Evolutionary conservation across 2,329 filamentous ascomycete species (phyloP).

Genomic region (Colletotrichum coccodes): DNA sequence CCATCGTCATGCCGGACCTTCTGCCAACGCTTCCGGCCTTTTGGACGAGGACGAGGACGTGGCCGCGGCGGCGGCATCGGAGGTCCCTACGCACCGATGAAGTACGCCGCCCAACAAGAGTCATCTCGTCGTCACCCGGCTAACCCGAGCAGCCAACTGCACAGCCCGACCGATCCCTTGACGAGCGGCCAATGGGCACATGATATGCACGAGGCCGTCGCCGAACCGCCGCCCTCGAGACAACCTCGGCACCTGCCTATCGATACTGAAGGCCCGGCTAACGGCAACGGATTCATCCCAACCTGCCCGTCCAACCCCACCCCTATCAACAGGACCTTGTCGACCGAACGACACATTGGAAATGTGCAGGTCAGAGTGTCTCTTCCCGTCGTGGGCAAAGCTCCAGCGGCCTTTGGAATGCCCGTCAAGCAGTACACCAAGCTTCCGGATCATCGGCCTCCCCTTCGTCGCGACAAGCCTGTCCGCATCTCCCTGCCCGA

Average conservation of each 20-base stretch:
- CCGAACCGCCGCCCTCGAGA: slow-evolving; percentile 52
- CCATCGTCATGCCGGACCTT: slow-evolving; percentile 81
- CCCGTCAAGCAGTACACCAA: slow-evolving; percentile 92
- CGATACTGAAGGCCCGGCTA: slow-evolving; percentile 59
- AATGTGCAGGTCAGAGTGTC: slow-evolving; percentile 87
- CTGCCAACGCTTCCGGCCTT: slow-evolving; percentile 80
- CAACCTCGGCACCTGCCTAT: slow-evolving; percentile 55
- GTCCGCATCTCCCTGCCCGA: slow-evolving; percentile 92
- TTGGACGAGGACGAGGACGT: slow-evolving; percentile 73
- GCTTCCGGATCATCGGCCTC: slow-evolving; percentile 92
- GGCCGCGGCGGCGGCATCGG: slow-evolving; percentile 65
- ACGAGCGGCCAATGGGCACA: slow-evolving; percentile 88
- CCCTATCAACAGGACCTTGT: slow-evolving; percentile 81
- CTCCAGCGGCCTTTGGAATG: slow-evolving; percentile 77
- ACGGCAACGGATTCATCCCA: slow-evolving; percentile 64
- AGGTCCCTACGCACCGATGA: slow-evolving; percentile 68
- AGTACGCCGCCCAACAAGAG: slow-evolving; percentile 60
- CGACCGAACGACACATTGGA: slow-evolving; percentile 83
- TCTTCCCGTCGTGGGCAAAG: slow-evolving; percentile 76
- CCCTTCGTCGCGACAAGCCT: slow-evolving; percentile 93
- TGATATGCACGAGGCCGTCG: slow-evolving; percentile 87
- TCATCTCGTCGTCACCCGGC: slow-evolving; percentile 16
- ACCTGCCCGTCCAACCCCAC: slow-evolving; percentile 68
- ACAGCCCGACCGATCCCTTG: slow-evolving; percentile 66
- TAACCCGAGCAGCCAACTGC: slow-evolving; percentile 48